Conservation (phyloP, 2,329 filamentous ascomycete species). For the Raffaelea albimanens region DNA sequence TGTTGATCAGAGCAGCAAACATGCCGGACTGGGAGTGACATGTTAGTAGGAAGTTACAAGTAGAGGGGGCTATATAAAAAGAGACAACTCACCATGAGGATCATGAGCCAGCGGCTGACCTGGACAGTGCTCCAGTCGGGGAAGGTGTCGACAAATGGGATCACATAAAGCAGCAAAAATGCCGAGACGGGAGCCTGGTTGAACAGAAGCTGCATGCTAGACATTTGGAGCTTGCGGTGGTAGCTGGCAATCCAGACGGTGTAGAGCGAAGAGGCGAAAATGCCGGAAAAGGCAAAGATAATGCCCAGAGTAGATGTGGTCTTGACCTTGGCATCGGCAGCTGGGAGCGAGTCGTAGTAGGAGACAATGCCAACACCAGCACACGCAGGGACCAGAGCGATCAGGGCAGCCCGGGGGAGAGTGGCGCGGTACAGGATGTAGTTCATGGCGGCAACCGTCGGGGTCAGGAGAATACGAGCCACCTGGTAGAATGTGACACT, state of each 20-base stretch:
- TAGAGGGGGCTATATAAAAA: neutral
- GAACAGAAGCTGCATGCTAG: slow-evolving; percentile 59
- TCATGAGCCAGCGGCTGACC: slow-evolving; percentile 45
- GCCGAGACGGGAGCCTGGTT: slow-evolving; percentile 58
- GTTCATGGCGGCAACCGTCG: slow-evolving; percentile 56
- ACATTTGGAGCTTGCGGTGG: slow-evolving; percentile 55
- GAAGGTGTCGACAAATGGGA: slow-evolving; percentile 56
- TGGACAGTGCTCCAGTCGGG: slow-evolving; percentile 45
- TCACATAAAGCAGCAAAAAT: slow-evolving; percentile 53
- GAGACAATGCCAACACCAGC: slow-evolving; percentile 56
- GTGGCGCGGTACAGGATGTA: slow-evolving; percentile 48
- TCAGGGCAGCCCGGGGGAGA: slow-evolving; percentile 42
- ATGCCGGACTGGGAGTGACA: slow-evolving; percentile 41
- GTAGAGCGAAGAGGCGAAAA: slow-evolving; percentile 57
- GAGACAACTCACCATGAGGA: slow-evolving; percentile 39
- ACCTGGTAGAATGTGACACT: slow-evolving; percentile 63
- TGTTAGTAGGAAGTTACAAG: neutral
- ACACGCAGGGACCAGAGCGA: slow-evolving; percentile 52
- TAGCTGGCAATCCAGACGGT: slow-evolving; percentile 61
- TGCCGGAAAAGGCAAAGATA: slow-evolving; percentile 53
- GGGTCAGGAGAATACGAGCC: slow-evolving; percentile 57
- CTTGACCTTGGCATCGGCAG: slow-evolving; percentile 36
- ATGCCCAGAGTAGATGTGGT: slow-evolving; percentile 51
- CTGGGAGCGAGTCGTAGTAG: slow-evolving; percentile 55
- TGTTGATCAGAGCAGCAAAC: slow-evolving; percentile 56